phyloP scores from a whole-genome alignment of 768 basidiomycete genomes.

The Austroboletus eburneus region DNA sequence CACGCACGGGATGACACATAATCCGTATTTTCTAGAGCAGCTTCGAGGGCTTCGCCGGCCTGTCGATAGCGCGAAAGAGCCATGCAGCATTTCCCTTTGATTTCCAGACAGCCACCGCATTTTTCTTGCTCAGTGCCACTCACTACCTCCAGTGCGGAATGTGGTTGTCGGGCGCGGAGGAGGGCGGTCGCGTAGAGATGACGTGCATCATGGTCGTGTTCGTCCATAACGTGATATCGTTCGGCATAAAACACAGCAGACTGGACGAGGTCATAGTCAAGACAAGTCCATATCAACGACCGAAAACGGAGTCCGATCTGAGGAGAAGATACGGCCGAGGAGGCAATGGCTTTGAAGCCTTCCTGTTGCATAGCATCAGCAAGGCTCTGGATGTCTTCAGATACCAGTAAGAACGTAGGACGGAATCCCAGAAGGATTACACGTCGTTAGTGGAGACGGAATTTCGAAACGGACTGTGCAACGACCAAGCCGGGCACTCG shows the following conservation, averaged over 20 bases:
- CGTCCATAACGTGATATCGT: conserved; percentile 70
- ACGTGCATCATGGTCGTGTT: conserved; percentile 70
- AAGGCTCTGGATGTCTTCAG: conserved; percentile 27
- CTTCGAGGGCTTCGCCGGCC: conserved; percentile 68
- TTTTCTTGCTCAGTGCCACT: conserved; percentile 54
- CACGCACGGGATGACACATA: conserved; percentile 58
- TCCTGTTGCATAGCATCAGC: conserved; percentile 55
- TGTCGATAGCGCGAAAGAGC: conserved; percentile 70
- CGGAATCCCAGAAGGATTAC: conserved; percentile 4
- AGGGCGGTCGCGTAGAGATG: conserved; percentile 82
- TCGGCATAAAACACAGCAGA: conserved; percentile 90
- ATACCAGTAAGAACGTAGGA: conserved; percentile 17
- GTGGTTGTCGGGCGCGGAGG: conserved; percentile 63
- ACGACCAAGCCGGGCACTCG: conserved; percentile 5
- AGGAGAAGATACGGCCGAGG: conserved; percentile 44
- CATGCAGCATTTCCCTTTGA: conserved; percentile 75
- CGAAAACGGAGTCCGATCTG: conserved; percentile 67
- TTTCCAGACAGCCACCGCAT: conserved; percentile 73
- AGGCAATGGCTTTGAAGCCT: conserved; percentile 28
- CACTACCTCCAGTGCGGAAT: conserved; percentile 71
- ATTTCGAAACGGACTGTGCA: conserved; percentile 20
- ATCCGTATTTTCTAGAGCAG: conserved; percentile 48
- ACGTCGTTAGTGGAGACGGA: conserved; percentile 12
- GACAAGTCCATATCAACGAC: conserved; percentile 75
- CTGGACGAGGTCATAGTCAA: conserved; percentile 73